These are phyloP conservation scores for Penicillium crystallinum DNA, from an alignment of 495 filamentous ascomycete species.

Conservation along the genomic window DNA sequence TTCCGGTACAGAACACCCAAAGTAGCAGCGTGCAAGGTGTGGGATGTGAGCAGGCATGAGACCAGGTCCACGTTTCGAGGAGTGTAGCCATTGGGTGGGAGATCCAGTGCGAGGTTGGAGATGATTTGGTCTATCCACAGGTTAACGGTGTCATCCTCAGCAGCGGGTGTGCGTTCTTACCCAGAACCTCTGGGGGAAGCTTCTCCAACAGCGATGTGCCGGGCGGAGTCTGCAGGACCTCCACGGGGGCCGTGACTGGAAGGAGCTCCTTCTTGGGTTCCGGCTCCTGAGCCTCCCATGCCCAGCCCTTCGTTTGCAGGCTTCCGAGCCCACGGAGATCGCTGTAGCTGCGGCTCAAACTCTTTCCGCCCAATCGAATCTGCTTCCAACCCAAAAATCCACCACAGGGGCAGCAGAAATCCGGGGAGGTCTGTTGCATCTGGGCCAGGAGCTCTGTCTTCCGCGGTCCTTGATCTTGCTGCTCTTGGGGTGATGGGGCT, in stretches of 20 bases:
- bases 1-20: constrained; percentile 72
- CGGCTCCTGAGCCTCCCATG: constrained; percentile 43
- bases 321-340: constrained; percentile 55
- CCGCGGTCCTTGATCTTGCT: constrained; percentile 27
- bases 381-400: constrained; percentile 69
- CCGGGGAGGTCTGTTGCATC: constrained; percentile 47
- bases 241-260: constrained; percentile 27
- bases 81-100: constrained; percentile 71
- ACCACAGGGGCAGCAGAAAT: constrained; percentile 67
- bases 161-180: constrained; percentile 43
- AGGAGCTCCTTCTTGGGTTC: constrained; percentile 12
- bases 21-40: constrained; percentile 69
- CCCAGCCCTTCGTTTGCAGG: constrained; percentile 47
- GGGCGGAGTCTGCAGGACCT: constrained; percentile 21
- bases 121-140: constrained; percentile 64
- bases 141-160: constrained; percentile 8
- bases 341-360: constrained; percentile 67
- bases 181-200: constrained; percentile 65
- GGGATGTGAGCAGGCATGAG: constrained; percentile 70
- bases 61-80: constrained; percentile 80
- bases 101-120: constrained; percentile 65
- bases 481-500: constrained; percentile 43
- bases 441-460: constrained; percentile 29
- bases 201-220: constrained; percentile 53
- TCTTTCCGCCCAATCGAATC: constrained; percentile 58